A percentile compares a stretch with the other conserved stretches of the same genome.
These are phyloP conservation scores for Hymenochaete sp. DNA, from an alignment of 1,284 basidiomycete genomes.

Conservation along the genomic window DNA sequence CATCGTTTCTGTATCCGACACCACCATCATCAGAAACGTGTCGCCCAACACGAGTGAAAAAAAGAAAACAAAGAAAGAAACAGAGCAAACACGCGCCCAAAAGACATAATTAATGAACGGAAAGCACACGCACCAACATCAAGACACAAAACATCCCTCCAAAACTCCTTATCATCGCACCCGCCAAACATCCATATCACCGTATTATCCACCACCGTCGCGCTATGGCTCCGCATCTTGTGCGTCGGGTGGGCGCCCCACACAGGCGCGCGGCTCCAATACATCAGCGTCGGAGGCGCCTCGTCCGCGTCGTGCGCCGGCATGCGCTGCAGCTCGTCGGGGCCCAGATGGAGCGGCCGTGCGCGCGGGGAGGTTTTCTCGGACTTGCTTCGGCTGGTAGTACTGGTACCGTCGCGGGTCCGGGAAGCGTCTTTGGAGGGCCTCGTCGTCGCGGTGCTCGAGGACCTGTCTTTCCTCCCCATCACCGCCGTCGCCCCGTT, in stretches of 20 bases:
- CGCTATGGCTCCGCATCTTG: slow-evolving; percentile 76
- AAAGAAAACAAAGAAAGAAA: too few species aligned
- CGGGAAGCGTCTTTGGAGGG: slow-evolving; percentile 8
- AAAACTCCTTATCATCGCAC: slow-evolving; percentile 72
- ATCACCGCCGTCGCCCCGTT: not conserved
- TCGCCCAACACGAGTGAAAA: too few species aligned
- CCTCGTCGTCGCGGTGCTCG: slow-evolving; percentile 4
- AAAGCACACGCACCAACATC: slow-evolving; percentile 58
- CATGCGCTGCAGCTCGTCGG: slow-evolving; percentile 8
- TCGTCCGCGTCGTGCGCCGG: slow-evolving; percentile 46
- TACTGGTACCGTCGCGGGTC: slow-evolving; percentile 11
- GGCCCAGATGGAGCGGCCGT: slow-evolving; percentile 1
- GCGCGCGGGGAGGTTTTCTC: not conserved
- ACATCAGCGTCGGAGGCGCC: slow-evolving; percentile 61
- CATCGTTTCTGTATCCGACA: slow-evolving; percentile 64
- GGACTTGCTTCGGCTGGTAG: slow-evolving; percentile 2
- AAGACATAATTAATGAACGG: too few species aligned
- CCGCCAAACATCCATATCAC: slow-evolving; percentile 86
- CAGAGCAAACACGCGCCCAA: too few species aligned
- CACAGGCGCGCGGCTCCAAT: slow-evolving; percentile 80
- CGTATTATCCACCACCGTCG: slow-evolving; percentile 69
- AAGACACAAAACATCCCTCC: slow-evolving; percentile 76
- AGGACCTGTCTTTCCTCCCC: slow-evolving; percentile 5
- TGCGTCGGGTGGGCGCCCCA: slow-evolving; percentile 60
- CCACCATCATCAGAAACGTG: slow-evolving; percentile 1